Evolutionary conservation across 805 yeast genomes (phyloP), one percentile per base, ranked within the genome.

Genomic region (Candida sonorensis): DNA sequence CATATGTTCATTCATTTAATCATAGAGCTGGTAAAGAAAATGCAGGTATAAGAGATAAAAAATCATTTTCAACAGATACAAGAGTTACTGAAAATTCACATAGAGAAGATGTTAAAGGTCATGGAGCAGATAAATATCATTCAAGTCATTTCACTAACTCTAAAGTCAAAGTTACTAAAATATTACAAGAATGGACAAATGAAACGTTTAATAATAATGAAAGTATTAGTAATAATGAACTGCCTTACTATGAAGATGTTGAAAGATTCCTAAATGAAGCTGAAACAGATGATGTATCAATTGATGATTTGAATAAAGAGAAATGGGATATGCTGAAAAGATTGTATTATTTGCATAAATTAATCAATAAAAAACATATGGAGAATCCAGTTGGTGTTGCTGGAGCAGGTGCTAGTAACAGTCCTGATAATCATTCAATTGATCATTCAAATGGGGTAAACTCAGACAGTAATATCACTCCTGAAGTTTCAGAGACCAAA

Each of bases 1-100:
- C 53, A 12, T 50, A 39, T 37, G 41, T 50, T 2, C 48, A 67
- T 39, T 78, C 95, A 0, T 90, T 88, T 61, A 90, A 88, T 54
- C 77, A 84, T 50, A 68, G 94, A 48, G 94, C 95, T 0, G 95
- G 97, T 18, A 81, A 71, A 35, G 94, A 85, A 18, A 90, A 90
- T 50, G 59, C 64, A 24, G 97, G 97, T 32, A 71, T 90, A 14
- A 64, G 94, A 35, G 96, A 87, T 37, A 75, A 73, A 50, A 90
- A 90, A 61, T 75, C 77, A 34, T 74, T 77, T 33, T 84, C 95
- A 7, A 68, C 78, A 1, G 97, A 90, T 55, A 70, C 88, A 1
- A 72, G 97, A 51, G 77, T 88, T 22, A 77, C 77, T 29, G 75
- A 77, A 22, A 61, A 61, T n/a, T 56, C 52, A 10, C 96, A 88